Evolutionary conservation across 108 stramenopile genomes (phyloP), one percentile per base, ranked within the genome.

Genomic region (Parmales sp.): DNA sequence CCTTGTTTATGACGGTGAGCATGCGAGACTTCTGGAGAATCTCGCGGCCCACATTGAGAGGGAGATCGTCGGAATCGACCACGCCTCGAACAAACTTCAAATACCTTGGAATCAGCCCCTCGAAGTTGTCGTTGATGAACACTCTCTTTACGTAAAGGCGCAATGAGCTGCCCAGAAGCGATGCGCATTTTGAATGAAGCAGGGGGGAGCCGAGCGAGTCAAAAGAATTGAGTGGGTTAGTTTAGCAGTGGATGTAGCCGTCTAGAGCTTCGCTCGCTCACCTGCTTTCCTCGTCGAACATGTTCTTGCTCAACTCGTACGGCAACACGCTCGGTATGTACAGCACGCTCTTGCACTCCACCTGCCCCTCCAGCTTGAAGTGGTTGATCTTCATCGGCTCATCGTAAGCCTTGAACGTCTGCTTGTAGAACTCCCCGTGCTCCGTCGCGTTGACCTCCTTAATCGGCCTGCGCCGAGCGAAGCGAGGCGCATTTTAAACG

Each of bases 271-370:
- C n/a, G n/a, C n/a, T n/a, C n/a, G n/a, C n/a, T n/a, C n/a, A n/a
- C n/a, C n/a, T n/a, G n/a, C n/a, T n/a, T 65, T 93, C 86, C 69
- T 96, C 95, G 71, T 95, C 94, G 76, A 98, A 98, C 97, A 98
- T 96, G 72, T 95, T 92, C 64, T 88, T 72, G 65, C 80, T 83
- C 54, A 98, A 72, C 76, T 98, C 97, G 72, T 92, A 96, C 26
- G 97, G 97, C 11, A 96, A 73, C 75, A 89, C 89, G 31, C 90
- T 86, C 4, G 97, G 97, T 41, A 98, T 85, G 87, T 89, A 98
- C 39, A 96, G 74, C 39, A 98, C 76, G 28, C 88, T 83, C 75
- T 95, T 95, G 87, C 91, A 95, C 79, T 96, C 94, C 36, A 97
- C 92, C 78, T 98, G 96, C 43, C 97, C 97, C 78, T 98, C 97